Evolutionary conservation across 129 eudicot genomes (phyloP).

Genomic region (Flaveria bidentis): DNA sequence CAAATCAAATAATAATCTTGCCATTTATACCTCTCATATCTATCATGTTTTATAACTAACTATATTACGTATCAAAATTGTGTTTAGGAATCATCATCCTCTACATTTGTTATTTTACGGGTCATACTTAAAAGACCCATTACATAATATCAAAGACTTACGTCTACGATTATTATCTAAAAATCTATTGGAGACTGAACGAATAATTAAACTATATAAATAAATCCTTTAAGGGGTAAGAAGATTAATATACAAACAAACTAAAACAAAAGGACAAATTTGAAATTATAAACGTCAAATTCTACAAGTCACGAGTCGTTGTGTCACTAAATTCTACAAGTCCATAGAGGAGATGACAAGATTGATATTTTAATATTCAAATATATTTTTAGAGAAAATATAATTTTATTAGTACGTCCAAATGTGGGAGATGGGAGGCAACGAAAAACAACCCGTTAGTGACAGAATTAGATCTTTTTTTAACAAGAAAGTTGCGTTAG

Average conservation of each 20-base stretch:
- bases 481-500: not conserved
- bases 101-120: not conserved
- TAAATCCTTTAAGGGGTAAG: not conserved
- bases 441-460: no score
- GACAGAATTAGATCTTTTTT: not conserved
- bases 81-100: not conserved
- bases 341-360: not conserved
- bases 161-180: not conserved
- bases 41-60: not conserved
- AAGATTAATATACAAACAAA: slow-evolving; percentile 5
- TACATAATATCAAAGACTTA: not conserved
- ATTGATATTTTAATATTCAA: not conserved
- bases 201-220: not conserved
- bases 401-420: not conserved
- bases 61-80: not conserved
- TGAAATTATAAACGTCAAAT: slow-evolving; percentile 11
- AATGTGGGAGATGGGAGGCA: not conserved
- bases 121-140: not conserved
- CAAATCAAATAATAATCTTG: not conserved
- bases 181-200: not conserved
- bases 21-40: not conserved
- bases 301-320: slow-evolving; percentile 10
- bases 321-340: slow-evolving; percentile 21
- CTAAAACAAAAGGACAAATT: not conserved
- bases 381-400: not conserved